Evolutionary conservation across 176 grass and related monocot species (phyloP).

Genomic region (Phragmites australis): DNA sequence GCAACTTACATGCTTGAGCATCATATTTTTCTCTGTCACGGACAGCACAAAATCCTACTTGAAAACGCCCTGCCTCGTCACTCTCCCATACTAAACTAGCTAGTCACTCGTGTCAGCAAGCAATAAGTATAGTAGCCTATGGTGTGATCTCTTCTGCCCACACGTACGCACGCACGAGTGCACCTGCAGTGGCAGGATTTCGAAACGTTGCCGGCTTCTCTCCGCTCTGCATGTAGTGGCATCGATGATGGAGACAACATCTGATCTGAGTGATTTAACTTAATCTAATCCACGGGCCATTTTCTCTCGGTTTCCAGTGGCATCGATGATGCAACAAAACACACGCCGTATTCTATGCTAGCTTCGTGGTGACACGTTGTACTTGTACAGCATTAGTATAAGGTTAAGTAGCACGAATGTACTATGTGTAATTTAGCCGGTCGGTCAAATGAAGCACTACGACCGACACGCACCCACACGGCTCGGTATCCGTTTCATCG

Average conservation of each 20-base stretch:
- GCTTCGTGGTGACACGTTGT: background rate
- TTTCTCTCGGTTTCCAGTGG: background rate
- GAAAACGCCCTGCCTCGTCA: conserved; percentile 41
- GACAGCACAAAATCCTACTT: conserved; percentile 40
- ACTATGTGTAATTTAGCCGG: conserved; percentile 5
- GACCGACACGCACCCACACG: conserved; percentile 45
- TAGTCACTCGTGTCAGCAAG: background rate
- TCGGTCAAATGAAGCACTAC: conserved; percentile 57
- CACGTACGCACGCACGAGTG: conserved; percentile 21
- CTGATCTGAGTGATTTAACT: background rate
- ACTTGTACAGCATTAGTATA: background rate
- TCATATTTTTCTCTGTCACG: conserved; percentile 7
- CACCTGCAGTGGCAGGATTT: background rate
- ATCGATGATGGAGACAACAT: background rate
- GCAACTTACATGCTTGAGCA: background rate
- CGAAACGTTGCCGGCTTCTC: background rate
- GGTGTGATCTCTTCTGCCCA: conserved; percentile 12
- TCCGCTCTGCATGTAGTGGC: background rate
- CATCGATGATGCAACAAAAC: background rate
- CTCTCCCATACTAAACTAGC: background rate
- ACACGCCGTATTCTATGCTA: background rate
- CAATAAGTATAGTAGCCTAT: background rate
- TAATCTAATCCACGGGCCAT: background rate
- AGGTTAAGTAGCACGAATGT: background rate
- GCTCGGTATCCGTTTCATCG: conserved; percentile 31